A percentile compares a stretch with the other conserved stretches of the same genome.
Conservation (phyloP, 176 grass and related monocot species). For the Cenchrus americanus region DNA sequence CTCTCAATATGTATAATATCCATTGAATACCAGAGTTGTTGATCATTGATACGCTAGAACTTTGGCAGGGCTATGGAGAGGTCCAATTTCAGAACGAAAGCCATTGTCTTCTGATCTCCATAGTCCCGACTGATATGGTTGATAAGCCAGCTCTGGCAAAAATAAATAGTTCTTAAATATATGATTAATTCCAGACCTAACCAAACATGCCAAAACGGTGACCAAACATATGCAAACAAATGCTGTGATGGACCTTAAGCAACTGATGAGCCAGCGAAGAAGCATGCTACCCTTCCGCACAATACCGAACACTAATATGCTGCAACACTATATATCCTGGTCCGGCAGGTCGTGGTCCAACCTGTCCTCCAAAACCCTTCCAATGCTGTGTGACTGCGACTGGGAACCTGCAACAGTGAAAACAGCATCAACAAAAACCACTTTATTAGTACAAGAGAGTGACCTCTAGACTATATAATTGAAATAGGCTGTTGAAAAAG, state of each 20-base stretch:
- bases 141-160: slow-evolving; percentile 16
- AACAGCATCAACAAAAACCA: not conserved
- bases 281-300: not conserved
- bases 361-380: slow-evolving; percentile 18
- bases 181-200: not conserved
- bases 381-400: slow-evolving; percentile 33
- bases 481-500: slow-evolving; percentile 25
- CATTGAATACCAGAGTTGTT: not conserved
- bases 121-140: not conserved
- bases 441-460: slow-evolving; percentile 1
- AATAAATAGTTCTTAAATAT: slow-evolving; percentile 15
- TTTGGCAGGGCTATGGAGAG: not conserved
- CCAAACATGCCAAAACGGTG: not conserved
- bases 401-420: slow-evolving; percentile 32
- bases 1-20: not conserved
- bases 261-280: not conserved
- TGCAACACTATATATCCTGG: slow-evolving; percentile 7
- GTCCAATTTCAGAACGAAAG: slow-evolving; percentile 26
- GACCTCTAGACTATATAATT: slow-evolving; percentile 2
- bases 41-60: slow-evolving; percentile 7
- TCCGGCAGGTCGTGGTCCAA: slow-evolving; percentile 9
- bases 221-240: slow-evolving; percentile 7
- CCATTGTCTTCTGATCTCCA: slow-evolving; percentile 17
- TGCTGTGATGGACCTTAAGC: not conserved
- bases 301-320: slow-evolving; percentile 6